phyloP scores from a whole-genome alignment of 257 asterid species.

The Rauvolfia tetraphylla region DNA sequence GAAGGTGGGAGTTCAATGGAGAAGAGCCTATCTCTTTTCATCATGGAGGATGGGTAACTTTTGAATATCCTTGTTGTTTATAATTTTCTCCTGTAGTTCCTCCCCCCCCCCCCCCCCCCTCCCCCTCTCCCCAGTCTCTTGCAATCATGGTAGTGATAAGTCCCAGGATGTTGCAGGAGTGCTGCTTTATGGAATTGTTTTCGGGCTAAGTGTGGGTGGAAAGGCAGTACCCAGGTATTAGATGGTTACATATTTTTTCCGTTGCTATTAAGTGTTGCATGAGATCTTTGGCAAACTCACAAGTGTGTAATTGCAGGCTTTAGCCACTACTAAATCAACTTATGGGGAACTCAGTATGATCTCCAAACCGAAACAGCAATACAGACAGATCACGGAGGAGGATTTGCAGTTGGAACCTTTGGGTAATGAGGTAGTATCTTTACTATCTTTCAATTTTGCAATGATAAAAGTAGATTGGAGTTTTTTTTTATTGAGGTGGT shows the following conservation, averaged over 20 bases:
- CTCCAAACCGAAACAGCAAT: conserved; percentile 39
- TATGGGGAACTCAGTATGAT: conserved; percentile 34
- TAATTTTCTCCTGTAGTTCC: neutral
- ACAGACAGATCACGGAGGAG: conserved; percentile 45
- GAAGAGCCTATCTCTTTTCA: conserved; percentile 71
- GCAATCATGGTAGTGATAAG: conserved; percentile 21
- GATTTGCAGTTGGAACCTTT: conserved; percentile 65
- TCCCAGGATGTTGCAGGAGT: conserved; percentile 41
- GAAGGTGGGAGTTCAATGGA: conserved; percentile 63
- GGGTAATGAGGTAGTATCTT: conserved; percentile 47
- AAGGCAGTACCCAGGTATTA: conserved; percentile 62
- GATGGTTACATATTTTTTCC: neutral
- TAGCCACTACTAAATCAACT: conserved; percentile 51
- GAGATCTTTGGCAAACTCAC: conserved; percentile 13
- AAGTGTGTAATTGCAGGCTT: conserved; percentile 49
- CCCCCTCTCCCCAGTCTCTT: conserved; percentile 9
- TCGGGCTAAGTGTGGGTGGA: conserved; percentile 93
- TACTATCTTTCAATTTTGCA: neutral
- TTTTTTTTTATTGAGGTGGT: neutral
- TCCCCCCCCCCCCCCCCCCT: conserved; percentile 8
- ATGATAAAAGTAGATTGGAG: neutral
- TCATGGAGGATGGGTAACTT: conserved; percentile 62
- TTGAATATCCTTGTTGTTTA: conserved; percentile 4
- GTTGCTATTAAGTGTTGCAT: neutral
- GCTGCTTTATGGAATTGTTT: conserved; percentile 79